Base-by-base conservation (phyloP, 495 filamentous ascomycete genomes). In the Podospora anserina region DNA sequence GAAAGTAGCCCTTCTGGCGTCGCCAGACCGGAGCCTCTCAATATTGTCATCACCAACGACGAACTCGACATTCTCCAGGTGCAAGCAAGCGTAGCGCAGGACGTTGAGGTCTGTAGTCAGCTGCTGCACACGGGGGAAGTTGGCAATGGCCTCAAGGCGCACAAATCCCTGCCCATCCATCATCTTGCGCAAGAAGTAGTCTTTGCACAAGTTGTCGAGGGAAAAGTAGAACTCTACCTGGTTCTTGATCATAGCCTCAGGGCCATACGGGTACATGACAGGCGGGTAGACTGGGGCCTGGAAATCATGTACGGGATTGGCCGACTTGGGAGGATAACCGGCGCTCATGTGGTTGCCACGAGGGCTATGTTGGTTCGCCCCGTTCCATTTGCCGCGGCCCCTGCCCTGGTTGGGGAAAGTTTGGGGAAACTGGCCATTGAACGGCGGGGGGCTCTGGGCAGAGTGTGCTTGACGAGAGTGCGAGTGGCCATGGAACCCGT, bases 151-250 rank as follows among this genome's bases (percentile, higher is more conserved):
- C 28, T 77, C 78, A 65, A 99, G 77, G 64, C 85, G 87, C n/a
- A 97, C 93, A 75, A 91, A 99, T 9, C 95, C 95, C 77, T 97
- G 90, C 2, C 88, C 90, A 75, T 99, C 94, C 96, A 99, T 97
- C 64, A 92, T 89, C 69, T 88, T 88, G 34, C 95, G 89, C 32
- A 99, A 85, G 78, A 88, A 98, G 71, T 90, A 85, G 73, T 99
- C 95, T 79, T 96, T 98, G 86, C 92, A 94, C 66, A 97, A 86
- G 77, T 98, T 98, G 71, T 98, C 93, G 9, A 97, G 85, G 0
- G 94, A 98, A 80, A 99, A 95, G 78, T 98, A 99, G 80, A 98
- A 98, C 72, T 96, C 91, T 79, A 97, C 80, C 78, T 97, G 94
- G 74, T 87, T 83, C 62, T 61, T 74, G 59, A 75, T 66, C 7